Conservation (phyloP, 805 yeast genomes). For the Grigorovia jiainica region DNA sequence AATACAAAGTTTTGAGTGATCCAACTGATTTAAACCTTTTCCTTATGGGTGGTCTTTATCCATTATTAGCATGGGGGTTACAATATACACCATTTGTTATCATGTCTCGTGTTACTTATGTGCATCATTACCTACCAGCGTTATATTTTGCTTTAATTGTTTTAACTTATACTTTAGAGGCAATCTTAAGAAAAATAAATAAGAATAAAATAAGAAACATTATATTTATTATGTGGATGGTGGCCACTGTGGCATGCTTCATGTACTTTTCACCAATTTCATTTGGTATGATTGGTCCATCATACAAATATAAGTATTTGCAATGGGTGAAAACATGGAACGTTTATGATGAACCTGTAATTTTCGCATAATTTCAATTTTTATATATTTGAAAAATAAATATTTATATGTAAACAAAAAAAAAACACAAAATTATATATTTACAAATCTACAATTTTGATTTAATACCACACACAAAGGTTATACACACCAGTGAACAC, state of each 20-base stretch:
- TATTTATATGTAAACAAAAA: neutral
- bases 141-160: constrained; percentile 64
- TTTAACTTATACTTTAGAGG: constrained; percentile 44
- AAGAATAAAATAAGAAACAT: constrained; percentile 20
- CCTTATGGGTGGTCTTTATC: constrained; percentile 65
- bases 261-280: constrained; percentile 53
- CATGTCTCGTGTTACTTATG: constrained; percentile 82
- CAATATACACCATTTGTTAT: constrained; percentile 67
- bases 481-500: neutral
- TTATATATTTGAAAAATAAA: neutral
- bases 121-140: constrained; percentile 80
- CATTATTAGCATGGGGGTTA: constrained; percentile 74
- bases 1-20: constrained; percentile 48
- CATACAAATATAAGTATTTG: constrained; percentile 33
- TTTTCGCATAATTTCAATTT: neutral
- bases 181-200: constrained; percentile 27
- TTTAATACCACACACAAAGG: neutral
- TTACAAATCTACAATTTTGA: neutral
- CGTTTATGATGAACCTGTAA: constrained; percentile 13
- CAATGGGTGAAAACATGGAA: constrained; percentile 44
- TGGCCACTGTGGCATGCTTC: constrained; percentile 42
- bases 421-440: neutral
- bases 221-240: constrained; percentile 29
- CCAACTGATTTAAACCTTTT: constrained; percentile 41
- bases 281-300: constrained; percentile 54